Evolutionary conservation across 495 filamentous ascomycete genomes (phyloP).

Genomic region (Aspergillus saccharolyticus): DNA sequence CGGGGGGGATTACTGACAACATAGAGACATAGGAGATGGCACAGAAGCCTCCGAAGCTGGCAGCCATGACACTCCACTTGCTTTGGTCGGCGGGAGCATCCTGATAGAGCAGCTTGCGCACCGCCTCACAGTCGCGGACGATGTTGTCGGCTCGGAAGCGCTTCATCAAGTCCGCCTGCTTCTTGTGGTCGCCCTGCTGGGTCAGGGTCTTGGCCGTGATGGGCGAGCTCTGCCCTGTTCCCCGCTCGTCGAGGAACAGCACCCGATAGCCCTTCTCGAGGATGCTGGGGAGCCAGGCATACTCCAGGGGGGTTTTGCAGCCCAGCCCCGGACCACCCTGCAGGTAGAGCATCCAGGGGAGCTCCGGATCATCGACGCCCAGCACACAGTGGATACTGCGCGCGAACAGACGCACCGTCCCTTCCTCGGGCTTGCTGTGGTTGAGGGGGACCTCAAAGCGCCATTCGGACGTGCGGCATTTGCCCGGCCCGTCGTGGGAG

Average conservation of each 20-base stretch:
- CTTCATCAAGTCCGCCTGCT: conserved; percentile 78
- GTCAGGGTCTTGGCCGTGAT: conserved; percentile 66
- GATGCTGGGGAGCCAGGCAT: conserved; percentile 56
- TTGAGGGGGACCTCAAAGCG: conserved; percentile 83
- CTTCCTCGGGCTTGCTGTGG: conserved; percentile 56
- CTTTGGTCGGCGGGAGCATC: conserved; percentile 66
- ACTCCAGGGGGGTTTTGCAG: conserved; percentile 66
- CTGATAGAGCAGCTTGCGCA: conserved; percentile 64
- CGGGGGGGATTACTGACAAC: conserved; percentile 42
- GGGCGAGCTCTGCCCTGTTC: conserved; percentile 77
- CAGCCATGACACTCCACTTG: conserved; percentile 81
- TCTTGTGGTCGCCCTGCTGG: conserved; percentile 53
- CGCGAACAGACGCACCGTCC: conserved; percentile 66
- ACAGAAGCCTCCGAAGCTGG: conserved; percentile 91
- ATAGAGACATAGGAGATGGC: conserved; percentile 74
- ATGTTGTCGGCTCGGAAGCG: conserved; percentile 85
- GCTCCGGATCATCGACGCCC: conserved; percentile 44
- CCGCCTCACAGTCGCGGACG: conserved; percentile 82
- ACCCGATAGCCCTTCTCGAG: conserved; percentile 74
- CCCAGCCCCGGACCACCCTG: conserved; percentile 78
- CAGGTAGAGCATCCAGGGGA: conserved; percentile 61
- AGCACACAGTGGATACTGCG: conserved; percentile 62
- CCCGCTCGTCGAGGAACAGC: conserved; percentile 81
- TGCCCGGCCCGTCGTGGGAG: conserved; percentile 43
- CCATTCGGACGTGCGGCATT: conserved; percentile 63